Evolutionary conservation across 192 early-diverging fungal species (phyloP).

Genomic region (Entomortierella lignicola): DNA sequence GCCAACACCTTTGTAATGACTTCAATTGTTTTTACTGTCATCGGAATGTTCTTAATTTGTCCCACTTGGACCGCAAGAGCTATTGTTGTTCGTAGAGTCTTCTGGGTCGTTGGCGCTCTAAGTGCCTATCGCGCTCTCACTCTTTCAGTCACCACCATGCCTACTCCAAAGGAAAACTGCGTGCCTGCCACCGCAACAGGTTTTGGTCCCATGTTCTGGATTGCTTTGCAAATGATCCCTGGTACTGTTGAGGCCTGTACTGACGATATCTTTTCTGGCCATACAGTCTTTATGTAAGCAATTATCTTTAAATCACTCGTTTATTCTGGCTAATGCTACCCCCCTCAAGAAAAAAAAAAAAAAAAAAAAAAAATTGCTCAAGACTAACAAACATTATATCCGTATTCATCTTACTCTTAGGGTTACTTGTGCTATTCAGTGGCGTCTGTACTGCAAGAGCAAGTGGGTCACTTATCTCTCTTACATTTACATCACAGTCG

Average conservation of each 20-base stretch:
- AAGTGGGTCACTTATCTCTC: conserved; percentile 44
- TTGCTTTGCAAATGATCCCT: conserved; percentile 47
- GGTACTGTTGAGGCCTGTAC: conserved; percentile 56
- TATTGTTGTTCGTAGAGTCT: conserved; percentile 49
- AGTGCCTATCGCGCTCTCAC: conserved; percentile 46
- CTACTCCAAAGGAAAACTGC: conserved; percentile 50
- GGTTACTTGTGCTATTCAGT: conserved; percentile 33
- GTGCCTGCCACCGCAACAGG: conserved; percentile 15
- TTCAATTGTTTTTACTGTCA: conserved; percentile 47
- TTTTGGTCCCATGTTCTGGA: conserved; percentile 46
- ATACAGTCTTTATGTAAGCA: conserved; percentile 55
- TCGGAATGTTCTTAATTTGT: conserved; percentile 40
- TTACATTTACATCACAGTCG: conserved; percentile 46
- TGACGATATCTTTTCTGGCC: conserved; percentile 58
- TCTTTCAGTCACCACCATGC: conserved; percentile 52
- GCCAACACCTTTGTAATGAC: conserved; percentile 55
- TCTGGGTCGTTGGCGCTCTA: conserved; percentile 47
- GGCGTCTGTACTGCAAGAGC: conserved; percentile 52
- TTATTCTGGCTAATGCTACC: neutral
- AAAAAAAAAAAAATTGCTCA: too few species aligned
- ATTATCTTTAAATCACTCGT: too few species aligned
- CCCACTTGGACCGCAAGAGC: conserved; percentile 33
- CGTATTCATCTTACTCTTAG: neutral
- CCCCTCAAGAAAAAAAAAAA: neutral
- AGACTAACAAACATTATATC: neutral